Conservation (phyloP, 2,329 filamentous ascomycete genomes). For the Fusarium aywerte region DNA sequence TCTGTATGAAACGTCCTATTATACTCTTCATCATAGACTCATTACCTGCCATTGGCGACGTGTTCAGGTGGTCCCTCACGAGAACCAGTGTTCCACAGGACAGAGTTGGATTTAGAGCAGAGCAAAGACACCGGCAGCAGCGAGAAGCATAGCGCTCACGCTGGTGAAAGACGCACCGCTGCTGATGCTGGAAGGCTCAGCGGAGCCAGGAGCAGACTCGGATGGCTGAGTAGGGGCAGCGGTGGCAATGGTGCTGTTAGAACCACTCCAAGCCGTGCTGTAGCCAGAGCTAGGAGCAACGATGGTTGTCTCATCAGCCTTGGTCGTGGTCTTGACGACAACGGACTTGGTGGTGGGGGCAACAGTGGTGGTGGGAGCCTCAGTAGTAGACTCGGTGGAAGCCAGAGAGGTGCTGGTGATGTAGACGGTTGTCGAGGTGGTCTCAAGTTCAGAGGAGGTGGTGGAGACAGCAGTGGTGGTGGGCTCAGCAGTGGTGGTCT, state of each 20-base stretch:
- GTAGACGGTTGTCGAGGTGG: conserved; percentile 45
- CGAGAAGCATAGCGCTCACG: conserved; percentile 52
- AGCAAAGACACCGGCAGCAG: conserved; percentile 51
- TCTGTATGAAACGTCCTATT: conserved; percentile 25
- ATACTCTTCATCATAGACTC: conserved; percentile 48
- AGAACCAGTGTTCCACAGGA: conserved; percentile 39
- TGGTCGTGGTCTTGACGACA: conserved; percentile 37
- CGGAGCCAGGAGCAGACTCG: conserved; percentile 30
- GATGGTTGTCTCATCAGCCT: conserved; percentile 45
- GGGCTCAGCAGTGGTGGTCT: conserved; percentile 24
- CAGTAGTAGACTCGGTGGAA: conserved; percentile 17
- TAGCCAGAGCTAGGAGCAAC: conserved; percentile 43
- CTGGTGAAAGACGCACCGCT: conserved; percentile 49
- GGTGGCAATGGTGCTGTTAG: conserved; percentile 49
- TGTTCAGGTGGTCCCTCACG: conserved; percentile 12
- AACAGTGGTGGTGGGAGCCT: conserved; percentile 44
- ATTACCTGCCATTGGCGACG: conserved; percentile 47
- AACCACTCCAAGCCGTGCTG: conserved; percentile 47
- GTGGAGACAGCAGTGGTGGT: conserved; percentile 27
- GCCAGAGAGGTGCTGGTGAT: conserved; percentile 40
- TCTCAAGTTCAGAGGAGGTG: conserved; percentile 42
- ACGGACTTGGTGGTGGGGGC: conserved; percentile 42
- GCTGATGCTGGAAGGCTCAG: conserved; percentile 39
- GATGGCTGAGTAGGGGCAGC: conserved; percentile 44
- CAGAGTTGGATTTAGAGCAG: conserved; percentile 50